Conservation (phyloP, 148 eudicot genomes). For the Fagopyrum esculentum region DNA sequence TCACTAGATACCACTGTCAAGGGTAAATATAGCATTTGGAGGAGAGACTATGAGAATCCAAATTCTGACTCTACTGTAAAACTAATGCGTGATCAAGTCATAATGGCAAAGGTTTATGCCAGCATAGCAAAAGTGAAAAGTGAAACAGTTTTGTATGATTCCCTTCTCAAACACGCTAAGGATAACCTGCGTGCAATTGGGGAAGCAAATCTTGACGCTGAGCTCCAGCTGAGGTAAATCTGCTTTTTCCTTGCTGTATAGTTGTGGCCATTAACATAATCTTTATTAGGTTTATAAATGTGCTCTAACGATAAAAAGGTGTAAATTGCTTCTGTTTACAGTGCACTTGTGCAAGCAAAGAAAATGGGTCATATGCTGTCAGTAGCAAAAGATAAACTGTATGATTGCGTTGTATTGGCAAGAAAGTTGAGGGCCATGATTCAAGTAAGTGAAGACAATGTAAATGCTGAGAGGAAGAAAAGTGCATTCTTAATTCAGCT, state of each 20-base stretch:
- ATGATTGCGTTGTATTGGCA: conserved; percentile 59
- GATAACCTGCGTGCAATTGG: conserved; percentile 58
- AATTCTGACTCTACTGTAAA: conserved; percentile 88
- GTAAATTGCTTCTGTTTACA: conserved; percentile 25
- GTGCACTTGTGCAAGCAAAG: conserved; percentile 81
- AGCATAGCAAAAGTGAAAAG: conserved; percentile 79
- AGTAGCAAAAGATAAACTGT: conserved; percentile 73
- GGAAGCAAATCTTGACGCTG: conserved; percentile 80
- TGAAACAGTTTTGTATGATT: conserved; percentile 56
- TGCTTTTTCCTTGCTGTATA: conserved; percentile 1
- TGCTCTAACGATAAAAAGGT: background rate
- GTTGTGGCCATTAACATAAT: background rate
- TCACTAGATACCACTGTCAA: conserved; percentile 64
- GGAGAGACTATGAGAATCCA: conserved; percentile 80
- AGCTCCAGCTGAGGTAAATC: conserved; percentile 68
- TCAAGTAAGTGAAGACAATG: conserved; percentile 63
- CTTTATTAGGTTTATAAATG: conserved; percentile 4
- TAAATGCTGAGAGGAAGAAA: conserved; percentile 59
- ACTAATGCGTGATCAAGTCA: conserved; percentile 95
- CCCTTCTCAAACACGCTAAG: conserved; percentile 56
- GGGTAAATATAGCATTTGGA: conserved; percentile 92
- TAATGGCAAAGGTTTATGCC: conserved; percentile 97
- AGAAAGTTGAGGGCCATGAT: conserved; percentile 93
- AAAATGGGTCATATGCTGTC: conserved; percentile 80
- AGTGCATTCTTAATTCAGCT: conserved; percentile 89